Conservation (phyloP, 768 basidiomycete genomes). For the Rhizopogon vesiculosus region DNA sequence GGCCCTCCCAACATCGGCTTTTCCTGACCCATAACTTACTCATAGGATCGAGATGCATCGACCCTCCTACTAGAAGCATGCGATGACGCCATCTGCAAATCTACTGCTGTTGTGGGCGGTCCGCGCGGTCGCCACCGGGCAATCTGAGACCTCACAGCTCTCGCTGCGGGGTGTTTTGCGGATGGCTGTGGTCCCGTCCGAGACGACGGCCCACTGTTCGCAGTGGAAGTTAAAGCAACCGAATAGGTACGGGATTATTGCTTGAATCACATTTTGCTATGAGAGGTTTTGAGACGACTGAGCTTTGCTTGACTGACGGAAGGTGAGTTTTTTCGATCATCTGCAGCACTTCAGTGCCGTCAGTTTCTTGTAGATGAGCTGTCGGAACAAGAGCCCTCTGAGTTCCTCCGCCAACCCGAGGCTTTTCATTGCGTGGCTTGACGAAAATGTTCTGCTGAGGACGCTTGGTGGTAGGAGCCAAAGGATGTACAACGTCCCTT, state of each 20-base stretch:
- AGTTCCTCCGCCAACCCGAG: slow-evolving; percentile 14
- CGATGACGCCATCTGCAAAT: neutral
- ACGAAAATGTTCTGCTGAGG: neutral
- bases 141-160: neutral
- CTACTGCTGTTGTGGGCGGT: neutral
- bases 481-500: neutral
- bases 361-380: neutral
- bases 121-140: too few species aligned
- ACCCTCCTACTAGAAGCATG: neutral
- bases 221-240: too few species aligned
- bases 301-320: neutral
- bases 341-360: neutral
- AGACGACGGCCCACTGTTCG: too few species aligned
- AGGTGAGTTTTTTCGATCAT: neutral
- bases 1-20: slow-evolving; percentile 3
- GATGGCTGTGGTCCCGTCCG: too few species aligned
- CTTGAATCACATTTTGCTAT: too few species aligned
- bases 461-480: slow-evolving; percentile 1
- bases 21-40: neutral
- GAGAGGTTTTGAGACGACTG: neutral
- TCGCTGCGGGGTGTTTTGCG: neutral
- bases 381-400: slow-evolving; percentile 26
- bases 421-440: neutral
- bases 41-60: neutral
- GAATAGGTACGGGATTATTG: too few species aligned